Evolutionary conservation across 768 basidiomycete species (phyloP), one percentile per base, ranked within the genome.

Genomic region (Clathrus columnatus): DNA sequence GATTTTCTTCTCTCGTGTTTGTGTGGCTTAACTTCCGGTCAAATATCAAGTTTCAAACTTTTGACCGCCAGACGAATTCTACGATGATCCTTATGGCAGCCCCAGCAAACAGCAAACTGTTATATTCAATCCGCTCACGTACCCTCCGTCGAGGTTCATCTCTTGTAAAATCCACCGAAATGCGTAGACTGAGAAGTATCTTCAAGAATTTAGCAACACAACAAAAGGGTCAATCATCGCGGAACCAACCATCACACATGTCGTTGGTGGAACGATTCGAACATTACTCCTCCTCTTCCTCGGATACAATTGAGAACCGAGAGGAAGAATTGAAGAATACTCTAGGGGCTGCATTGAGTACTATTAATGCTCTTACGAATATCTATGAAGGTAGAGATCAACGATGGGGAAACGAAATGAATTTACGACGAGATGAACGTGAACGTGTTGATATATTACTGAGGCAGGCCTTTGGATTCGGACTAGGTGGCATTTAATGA

Each of bases 1-100:
- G n/a, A n/a, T n/a, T n/a, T n/a, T 18, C 8, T 10, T 7, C 41
- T 44, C 29, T 14, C 29, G 21, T 51, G 4, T n/a, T n/a, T 36
- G 2, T 16, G 27, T 36, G n/a, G 11, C 36, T 36, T 8, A 7
- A 8, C 27, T 48, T 44, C 7, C 20, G 14, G 11, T 18, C 27
- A 29, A 51, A 32, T 5, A 16, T 11, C 21, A 23, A 91, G 87
- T 85, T 91, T 75, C 84, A 87, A 70, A 76, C 76, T 28, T 69
- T 91, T 27, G 87, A 90, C 69, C 76, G 85, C 44, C 85, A 89
- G 66, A 91, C 88, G 3, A 88, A 90, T 60, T 75, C 87, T 8
- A 89, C 85, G 0, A 76, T 91, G 72, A 68, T 90, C 23, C 69
- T 91, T 0, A 70, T 91, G 23, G 87, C 87, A 4, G 78, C 87